Conservation (phyloP, 2,329 filamentous ascomycete genomes). For the Passalora sequoiae region DNA sequence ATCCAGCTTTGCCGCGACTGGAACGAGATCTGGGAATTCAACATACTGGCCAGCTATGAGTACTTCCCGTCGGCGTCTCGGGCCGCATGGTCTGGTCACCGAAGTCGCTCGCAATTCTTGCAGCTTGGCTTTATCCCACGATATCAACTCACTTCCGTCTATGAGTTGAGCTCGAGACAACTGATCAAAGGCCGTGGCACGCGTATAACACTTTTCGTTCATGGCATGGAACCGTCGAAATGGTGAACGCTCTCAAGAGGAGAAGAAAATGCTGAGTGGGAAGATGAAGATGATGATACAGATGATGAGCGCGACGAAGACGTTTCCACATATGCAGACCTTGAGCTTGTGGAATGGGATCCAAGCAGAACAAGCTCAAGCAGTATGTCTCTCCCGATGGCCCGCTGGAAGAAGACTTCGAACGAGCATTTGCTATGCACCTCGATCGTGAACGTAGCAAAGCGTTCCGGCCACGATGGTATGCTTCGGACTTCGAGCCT, state of each 20-base stretch:
- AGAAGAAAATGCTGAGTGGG: neutral
- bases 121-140: constrained; percentile 40
- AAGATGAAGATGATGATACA: neutral
- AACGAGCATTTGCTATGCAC: neutral
- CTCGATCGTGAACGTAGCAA: neutral
- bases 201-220: too few species aligned
- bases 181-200: constrained; percentile 34
- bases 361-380: neutral
- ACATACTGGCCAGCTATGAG: constrained; percentile 41
- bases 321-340: neutral
- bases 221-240: constrained; percentile 34
- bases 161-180: constrained; percentile 31
- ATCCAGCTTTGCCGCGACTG: constrained; percentile 47
- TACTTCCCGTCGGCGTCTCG: constrained; percentile 48
- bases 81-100: constrained; percentile 40
- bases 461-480: neutral
- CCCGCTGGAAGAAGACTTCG: neutral
- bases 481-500: neutral
- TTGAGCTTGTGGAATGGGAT: neutral
- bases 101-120: constrained; percentile 38
- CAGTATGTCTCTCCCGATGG: neutral
- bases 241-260: constrained; percentile 35
- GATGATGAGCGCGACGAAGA: neutral
- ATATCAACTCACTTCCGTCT: constrained; percentile 32
- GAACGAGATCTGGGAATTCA: constrained; percentile 49